Percentiles rank a stretch among this genome's conserved stretches.
These are phyloP conservation scores for Nannochloropsis gaditana DNA, from an alignment of 108 stramenopile genomes.

Conservation along the genomic window DNA sequence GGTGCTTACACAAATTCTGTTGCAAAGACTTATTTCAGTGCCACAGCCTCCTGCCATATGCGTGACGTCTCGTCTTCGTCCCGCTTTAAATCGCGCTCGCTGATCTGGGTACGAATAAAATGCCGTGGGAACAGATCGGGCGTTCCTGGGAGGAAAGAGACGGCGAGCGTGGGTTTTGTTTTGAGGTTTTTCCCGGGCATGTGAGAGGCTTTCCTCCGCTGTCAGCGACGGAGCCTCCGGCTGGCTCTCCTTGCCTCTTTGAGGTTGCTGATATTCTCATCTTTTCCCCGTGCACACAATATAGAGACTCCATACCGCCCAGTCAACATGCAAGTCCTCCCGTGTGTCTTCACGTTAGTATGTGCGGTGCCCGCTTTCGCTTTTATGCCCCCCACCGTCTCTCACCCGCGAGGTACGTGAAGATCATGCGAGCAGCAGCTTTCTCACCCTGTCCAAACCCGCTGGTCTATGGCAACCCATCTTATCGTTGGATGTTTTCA, in stretches of 20 bases:
- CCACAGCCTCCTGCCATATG: too few relatives aligned
- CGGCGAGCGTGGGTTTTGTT: too few relatives aligned
- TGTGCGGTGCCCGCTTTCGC: neutral
- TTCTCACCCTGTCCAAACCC: neutral
- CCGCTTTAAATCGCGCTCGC: too few relatives aligned
- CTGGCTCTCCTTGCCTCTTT: neutral
- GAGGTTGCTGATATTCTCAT: neutral
- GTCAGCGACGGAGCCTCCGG: neutral
- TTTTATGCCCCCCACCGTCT: conserved; percentile 7
- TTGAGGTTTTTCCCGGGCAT: too few relatives aligned
- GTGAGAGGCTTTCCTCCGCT: too few relatives aligned
- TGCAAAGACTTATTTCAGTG: too few relatives aligned
- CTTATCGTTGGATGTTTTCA: neutral
- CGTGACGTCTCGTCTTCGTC: too few relatives aligned
- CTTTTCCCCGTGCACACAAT: neutral
- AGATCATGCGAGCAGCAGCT: neutral
- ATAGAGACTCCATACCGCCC: neutral
- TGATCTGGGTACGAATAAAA: too few relatives aligned
- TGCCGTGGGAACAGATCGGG: too few relatives aligned
- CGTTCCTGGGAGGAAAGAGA: too few relatives aligned
- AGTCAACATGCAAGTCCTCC: neutral
- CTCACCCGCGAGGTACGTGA: neutral
- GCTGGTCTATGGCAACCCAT: neutral
- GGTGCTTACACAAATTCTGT: too few relatives aligned
- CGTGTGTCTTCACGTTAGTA: neutral